A percentile compares a stretch with the other conserved stretches of the same genome.
phyloP scores from a whole-genome alignment of 2,329 filamentous ascomycete species.

The Aspergillus puulaauensis region DNA sequence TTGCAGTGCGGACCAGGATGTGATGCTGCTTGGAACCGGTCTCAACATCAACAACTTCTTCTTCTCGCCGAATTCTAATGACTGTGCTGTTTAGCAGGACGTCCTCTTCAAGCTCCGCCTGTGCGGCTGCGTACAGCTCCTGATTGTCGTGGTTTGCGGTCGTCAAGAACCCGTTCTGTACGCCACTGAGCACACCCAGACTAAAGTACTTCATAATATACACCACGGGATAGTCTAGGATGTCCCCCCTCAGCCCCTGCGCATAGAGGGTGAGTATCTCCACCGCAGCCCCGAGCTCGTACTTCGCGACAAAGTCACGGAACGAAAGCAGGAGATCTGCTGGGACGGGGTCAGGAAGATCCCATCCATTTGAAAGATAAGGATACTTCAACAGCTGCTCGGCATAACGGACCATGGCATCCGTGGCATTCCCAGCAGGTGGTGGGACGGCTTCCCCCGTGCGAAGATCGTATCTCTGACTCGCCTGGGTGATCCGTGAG shows the following conservation, averaged over 20 bases:
- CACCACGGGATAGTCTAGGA: conserved; percentile 20
- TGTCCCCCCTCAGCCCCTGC: conserved; percentile 17
- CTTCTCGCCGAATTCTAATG: conserved; percentile 13
- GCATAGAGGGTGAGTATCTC: conserved; percentile 17
- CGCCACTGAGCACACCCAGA: conserved; percentile 30
- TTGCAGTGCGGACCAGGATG: conserved; percentile 27
- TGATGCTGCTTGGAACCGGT: conserved; percentile 22
- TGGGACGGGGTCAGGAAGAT: conserved; percentile 28
- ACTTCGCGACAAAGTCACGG: conserved; percentile 27
- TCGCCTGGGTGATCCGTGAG: neutral
- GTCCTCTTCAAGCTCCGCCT: conserved; percentile 24
- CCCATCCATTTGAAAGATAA: conserved; percentile 22
- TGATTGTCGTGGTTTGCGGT: conserved; percentile 42
- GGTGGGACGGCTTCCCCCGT: conserved; percentile 18
- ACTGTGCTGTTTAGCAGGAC: conserved; percentile 41
- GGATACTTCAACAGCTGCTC: conserved; percentile 23
- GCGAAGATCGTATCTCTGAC: conserved; percentile 20
- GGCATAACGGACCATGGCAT: conserved; percentile 15
- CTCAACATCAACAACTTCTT: neutral
- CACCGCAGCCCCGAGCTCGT: conserved; percentile 22
- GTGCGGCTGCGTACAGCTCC: conserved; percentile 41
- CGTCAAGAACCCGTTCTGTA: conserved; percentile 29
- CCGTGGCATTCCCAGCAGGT: conserved; percentile 10
- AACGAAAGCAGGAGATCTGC: conserved; percentile 31
- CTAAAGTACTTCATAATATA: conserved; percentile 27